These are phyloP conservation scores for Saccharomycopsis hybrid DNA, from an alignment of 1,139 yeast genomes.

Conservation along the genomic window DNA sequence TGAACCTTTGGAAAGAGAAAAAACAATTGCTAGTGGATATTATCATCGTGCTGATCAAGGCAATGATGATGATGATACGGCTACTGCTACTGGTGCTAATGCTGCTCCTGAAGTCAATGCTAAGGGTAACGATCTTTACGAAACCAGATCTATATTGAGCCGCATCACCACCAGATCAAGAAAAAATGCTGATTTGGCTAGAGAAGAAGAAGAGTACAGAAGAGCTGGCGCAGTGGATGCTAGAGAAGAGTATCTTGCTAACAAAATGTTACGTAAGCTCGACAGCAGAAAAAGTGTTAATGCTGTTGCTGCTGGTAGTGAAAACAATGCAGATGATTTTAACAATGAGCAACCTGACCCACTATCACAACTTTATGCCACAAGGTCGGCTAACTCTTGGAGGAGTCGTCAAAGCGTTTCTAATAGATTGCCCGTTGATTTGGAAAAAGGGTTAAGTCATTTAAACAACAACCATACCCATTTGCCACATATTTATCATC, in stretches of 20 bases:
- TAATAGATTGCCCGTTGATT: background rate
- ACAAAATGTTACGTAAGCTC: conserved; percentile 29
- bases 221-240: conserved; percentile 30
- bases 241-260: conserved; percentile 31
- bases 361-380: background rate
- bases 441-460: background rate
- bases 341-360: background rate
- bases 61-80: background rate
- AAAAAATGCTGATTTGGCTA: conserved; percentile 2
- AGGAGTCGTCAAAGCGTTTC: background rate
- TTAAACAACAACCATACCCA: background rate
- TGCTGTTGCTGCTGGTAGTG: background rate
- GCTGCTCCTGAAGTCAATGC: too few species aligned
- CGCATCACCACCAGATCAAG: background rate
- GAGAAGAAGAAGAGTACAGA: conserved; percentile 26
- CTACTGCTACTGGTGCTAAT: too few species aligned
- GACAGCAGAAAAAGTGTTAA: conserved; percentile 18
- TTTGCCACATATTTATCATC: background rate
- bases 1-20: conserved; percentile 47
- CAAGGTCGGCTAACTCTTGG: background rate
- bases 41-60: conserved; percentile 17
- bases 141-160: background rate
- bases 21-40: conserved; percentile 42
- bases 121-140: background rate
- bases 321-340: background rate